These are phyloP conservation scores for Sonneratia caseolaris DNA, from an alignment of 345 rosid genomes.

Conservation along the genomic window DNA sequence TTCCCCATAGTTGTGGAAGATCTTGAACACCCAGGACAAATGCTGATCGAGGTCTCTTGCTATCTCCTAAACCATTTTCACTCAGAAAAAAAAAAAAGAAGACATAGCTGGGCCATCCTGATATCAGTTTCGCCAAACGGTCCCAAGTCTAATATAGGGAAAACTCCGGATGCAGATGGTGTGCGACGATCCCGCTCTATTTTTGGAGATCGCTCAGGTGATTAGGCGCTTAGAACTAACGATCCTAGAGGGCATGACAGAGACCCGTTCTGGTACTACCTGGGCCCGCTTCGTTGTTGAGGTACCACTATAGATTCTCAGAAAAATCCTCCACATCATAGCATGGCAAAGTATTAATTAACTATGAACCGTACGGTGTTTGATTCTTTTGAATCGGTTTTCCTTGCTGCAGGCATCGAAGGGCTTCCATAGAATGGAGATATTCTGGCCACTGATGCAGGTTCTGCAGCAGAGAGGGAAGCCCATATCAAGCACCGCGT, in stretches of 20 bases:
- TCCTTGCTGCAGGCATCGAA: conserved; percentile 34
- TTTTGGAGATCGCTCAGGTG: conserved; percentile 49
- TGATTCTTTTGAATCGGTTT: background rate
- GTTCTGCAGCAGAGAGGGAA: conserved; percentile 32
- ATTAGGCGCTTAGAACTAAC: conserved; percentile 31
- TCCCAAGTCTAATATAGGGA: background rate
- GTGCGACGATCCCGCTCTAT: conserved; percentile 38
- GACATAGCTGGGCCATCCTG: too few relatives aligned
- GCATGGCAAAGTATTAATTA: background rate
- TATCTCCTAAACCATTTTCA: background rate
- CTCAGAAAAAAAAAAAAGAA: too few relatives aligned
- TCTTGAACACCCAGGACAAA: conserved; percentile 40
- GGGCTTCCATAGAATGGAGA: conserved; percentile 51
- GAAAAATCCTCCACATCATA: background rate
- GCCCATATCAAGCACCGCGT: conserved; percentile 21
- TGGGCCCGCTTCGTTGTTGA: conserved; percentile 66
- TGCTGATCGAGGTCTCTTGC: conserved; percentile 44
- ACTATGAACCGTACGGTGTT: background rate
- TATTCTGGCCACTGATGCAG: conserved; percentile 70
- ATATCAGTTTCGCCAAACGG: too few relatives aligned
- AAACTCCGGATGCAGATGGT: conserved; percentile 32
- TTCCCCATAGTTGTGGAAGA: conserved; percentile 64
- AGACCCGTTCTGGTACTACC: conserved; percentile 20
- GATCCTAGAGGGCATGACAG: conserved; percentile 41
- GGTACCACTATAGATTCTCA: conserved; percentile 17